Evolutionary conservation across 768 basidiomycete genomes (phyloP).

Genomic region (Trametes meyenii): DNA sequence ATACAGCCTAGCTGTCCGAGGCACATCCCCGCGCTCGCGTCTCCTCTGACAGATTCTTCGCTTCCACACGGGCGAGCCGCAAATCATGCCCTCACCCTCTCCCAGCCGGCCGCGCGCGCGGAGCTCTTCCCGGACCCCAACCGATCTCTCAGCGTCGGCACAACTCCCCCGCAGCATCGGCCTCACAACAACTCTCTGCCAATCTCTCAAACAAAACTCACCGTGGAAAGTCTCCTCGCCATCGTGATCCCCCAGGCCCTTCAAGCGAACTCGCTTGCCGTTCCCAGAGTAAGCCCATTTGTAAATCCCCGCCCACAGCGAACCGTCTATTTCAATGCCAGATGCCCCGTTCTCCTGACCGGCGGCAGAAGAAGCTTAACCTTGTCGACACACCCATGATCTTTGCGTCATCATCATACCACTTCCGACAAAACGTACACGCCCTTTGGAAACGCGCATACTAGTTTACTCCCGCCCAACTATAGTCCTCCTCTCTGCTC

Average conservation of each 20-base stretch:
- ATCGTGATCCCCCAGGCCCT: slow-evolving; percentile 1
- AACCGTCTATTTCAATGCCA: not conserved
- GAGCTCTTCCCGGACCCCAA: not conserved
- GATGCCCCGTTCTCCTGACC: too few relatives aligned
- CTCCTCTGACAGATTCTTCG: slow-evolving; percentile 2
- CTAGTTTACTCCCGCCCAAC: too few relatives aligned
- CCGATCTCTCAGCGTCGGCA: not conserved
- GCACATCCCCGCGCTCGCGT: not conserved
- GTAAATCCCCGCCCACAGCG: not conserved
- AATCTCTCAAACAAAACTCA: too few relatives aligned
- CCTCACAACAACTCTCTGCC: too few relatives aligned
- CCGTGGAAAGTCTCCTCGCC: slow-evolving; percentile 3
- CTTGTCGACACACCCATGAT: too few relatives aligned
- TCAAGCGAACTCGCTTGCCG: not conserved
- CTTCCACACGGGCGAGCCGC: slow-evolving; percentile 1
- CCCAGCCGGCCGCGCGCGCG: not conserved
- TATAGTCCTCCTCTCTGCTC: too few relatives aligned
- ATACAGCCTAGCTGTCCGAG: too few relatives aligned
- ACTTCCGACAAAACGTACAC: too few relatives aligned
- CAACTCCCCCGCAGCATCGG: not conserved
- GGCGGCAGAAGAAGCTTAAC: too few relatives aligned
- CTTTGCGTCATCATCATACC: too few relatives aligned
- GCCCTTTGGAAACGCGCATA: too few relatives aligned
- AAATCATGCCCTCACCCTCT: not conserved
- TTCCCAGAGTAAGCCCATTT: not conserved